Percentiles rank a stretch among this genome's conserved stretches.
phyloP scores from a whole-genome alignment of 257 asterid species.

The Solanum medicagineum region DNA sequence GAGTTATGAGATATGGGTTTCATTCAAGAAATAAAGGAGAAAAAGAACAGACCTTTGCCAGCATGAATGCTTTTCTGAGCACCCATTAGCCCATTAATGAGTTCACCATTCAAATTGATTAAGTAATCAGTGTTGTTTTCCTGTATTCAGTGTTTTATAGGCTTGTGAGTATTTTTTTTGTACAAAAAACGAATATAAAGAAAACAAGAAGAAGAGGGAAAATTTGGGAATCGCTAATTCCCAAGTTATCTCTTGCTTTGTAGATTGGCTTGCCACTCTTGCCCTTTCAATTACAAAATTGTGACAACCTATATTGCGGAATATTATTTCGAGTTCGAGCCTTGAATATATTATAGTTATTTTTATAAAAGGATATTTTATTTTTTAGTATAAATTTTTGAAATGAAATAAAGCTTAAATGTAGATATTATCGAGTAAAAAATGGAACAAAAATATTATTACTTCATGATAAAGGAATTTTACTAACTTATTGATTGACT shows the following conservation, averaged over 20 bases:
- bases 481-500: too few relatives aligned
- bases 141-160: background rate
- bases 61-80: slow-evolving; percentile 98
- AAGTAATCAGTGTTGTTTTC: background rate
- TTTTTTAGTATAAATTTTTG: too few relatives aligned
- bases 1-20: background rate
- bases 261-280: background rate
- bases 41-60: slow-evolving; percentile 55
- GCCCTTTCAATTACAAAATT: too few relatives aligned
- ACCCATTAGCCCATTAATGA: slow-evolving; percentile 63
- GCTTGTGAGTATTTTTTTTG: background rate
- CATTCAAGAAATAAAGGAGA: background rate
- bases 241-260: slow-evolving; percentile 11
- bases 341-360: too few relatives aligned
- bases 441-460: too few relatives aligned
- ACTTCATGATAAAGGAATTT: too few relatives aligned
- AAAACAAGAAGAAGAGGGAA: background rate
- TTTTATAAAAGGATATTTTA: too few relatives aligned
- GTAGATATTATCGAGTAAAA: too few relatives aligned
- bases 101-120: slow-evolving; percentile 8
- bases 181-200: background rate
- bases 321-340: too few relatives aligned
- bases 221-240: background rate
- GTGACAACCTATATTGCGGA: too few relatives aligned
- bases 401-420: too few relatives aligned